A percentile compares a stretch with the other conserved stretches of the same genome.
These are phyloP conservation scores for Macaranga tanarius DNA, from an alignment of 441 rosid species.

Conservation along the genomic window DNA sequence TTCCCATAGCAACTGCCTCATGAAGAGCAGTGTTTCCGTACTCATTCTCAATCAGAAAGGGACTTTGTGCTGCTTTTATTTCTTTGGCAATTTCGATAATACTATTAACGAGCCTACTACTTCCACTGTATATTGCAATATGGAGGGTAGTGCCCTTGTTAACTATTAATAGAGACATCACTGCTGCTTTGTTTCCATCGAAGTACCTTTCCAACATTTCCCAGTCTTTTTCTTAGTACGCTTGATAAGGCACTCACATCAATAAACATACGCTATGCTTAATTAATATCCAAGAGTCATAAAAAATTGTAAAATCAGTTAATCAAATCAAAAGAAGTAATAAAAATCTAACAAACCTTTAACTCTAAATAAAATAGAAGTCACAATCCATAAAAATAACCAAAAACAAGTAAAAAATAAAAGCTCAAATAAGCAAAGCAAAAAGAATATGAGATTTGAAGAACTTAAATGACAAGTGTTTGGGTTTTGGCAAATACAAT, in stretches of 20 bases:
- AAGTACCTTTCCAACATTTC: background rate
- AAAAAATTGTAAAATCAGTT: too few species aligned
- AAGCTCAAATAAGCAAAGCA: too few species aligned
- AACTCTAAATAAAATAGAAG: too few species aligned
- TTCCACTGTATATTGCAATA: conserved; percentile 27
- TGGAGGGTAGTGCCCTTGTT: conserved; percentile 22
- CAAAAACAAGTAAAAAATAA: too few species aligned
- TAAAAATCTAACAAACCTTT: too few species aligned
- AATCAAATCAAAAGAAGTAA: too few species aligned
- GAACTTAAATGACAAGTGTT: too few species aligned
- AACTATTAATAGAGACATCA: conserved; percentile 8
- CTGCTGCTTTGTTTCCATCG: background rate
- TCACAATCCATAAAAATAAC: too few species aligned
- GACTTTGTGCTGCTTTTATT: background rate
- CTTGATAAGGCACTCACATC: background rate
- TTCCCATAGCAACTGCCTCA: conserved; percentile 17
- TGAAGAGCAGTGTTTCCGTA: conserved; percentile 18
- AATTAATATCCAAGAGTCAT: too few species aligned
- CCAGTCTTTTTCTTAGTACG: background rate
- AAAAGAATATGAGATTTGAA: too few species aligned
- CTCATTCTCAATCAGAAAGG: background rate
- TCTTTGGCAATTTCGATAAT: background rate
- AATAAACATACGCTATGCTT: too few species aligned
- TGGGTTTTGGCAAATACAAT: too few species aligned
- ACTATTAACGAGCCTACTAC: background rate